Conservation (phyloP, 768 basidiomycete genomes). For the Tricholoma flavovirens region DNA sequence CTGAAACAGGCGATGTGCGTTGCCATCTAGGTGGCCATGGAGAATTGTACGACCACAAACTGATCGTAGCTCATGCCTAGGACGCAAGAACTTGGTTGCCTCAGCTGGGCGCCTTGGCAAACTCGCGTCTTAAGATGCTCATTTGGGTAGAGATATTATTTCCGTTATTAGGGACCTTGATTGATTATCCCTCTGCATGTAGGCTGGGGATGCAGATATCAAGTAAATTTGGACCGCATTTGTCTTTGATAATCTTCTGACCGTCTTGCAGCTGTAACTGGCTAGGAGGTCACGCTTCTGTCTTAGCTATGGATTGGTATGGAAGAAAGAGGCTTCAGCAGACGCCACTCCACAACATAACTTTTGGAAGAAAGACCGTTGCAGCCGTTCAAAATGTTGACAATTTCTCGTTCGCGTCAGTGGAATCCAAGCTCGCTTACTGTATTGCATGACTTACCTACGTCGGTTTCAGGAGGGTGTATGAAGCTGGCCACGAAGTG, state of each 20-base stretch:
- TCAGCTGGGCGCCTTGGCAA: slow-evolving; percentile 40
- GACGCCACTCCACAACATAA: slow-evolving; percentile 47
- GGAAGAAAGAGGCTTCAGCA: slow-evolving; percentile 34
- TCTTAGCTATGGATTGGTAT: slow-evolving; percentile 41
- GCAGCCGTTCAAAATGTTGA: slow-evolving; percentile 61
- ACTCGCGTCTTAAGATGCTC: slow-evolving; percentile 36
- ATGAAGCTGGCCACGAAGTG: slow-evolving; percentile 55
- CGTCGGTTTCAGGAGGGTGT: slow-evolving; percentile 39
- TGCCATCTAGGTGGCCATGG: background rate
- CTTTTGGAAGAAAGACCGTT: slow-evolving; percentile 44
- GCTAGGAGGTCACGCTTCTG: slow-evolving; percentile 36
- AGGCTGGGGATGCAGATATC: slow-evolving; percentile 43
- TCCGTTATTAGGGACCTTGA: slow-evolving; percentile 22
- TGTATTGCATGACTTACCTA: background rate
- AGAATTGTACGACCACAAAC: background rate
- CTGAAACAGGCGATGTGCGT: slow-evolving; percentile 51
- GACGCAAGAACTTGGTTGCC: slow-evolving; percentile 53
- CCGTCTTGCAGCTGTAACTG: slow-evolving; percentile 33
- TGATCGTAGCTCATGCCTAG: slow-evolving; percentile 18
- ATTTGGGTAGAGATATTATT: slow-evolving; percentile 35
- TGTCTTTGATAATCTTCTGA: background rate
- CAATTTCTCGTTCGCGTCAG: slow-evolving; percentile 64
- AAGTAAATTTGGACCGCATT: slow-evolving; percentile 26
- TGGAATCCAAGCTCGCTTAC: slow-evolving; percentile 11
- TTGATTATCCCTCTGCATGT: slow-evolving; percentile 10